Percentiles rank a stretch among this genome's conserved stretches.
Conservation (phyloP, 2,329 filamentous ascomycete species). For the Colletotrichum paranaense region DNA sequence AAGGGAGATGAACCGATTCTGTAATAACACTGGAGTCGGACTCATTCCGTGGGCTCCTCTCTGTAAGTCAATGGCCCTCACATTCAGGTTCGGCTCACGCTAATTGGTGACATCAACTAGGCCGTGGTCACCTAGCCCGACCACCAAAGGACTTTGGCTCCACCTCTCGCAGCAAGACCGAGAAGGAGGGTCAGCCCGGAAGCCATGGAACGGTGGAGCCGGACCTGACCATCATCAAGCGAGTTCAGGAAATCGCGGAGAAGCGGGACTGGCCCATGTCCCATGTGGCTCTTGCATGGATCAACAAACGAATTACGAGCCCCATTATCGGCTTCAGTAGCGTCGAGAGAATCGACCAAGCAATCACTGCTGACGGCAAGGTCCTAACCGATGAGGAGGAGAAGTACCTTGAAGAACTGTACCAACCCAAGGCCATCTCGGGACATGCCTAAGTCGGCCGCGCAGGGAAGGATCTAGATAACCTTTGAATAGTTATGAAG, state of each 20-base stretch:
- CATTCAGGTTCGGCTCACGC: background rate
- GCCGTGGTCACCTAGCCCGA: constrained; percentile 44
- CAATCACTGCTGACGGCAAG: constrained; percentile 58
- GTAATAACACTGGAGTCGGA: constrained; percentile 55
- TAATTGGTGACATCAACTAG: background rate
- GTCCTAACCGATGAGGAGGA: constrained; percentile 68
- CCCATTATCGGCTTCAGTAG: constrained; percentile 73
- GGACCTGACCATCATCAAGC: constrained; percentile 46
- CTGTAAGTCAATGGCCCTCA: background rate
- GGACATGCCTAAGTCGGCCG: constrained; percentile 12
- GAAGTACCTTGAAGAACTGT: constrained; percentile 71
- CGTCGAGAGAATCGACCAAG: constrained; percentile 70
- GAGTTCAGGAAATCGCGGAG: constrained; percentile 64
- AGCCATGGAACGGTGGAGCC: constrained; percentile 46
- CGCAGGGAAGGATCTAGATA: no score
- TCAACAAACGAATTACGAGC: constrained; percentile 61
- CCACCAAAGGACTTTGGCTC: constrained; percentile 38
- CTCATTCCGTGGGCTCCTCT: constrained; percentile 47
- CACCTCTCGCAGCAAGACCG: constrained; percentile 42
- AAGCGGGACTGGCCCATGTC: constrained; percentile 71
- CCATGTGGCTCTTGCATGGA: constrained; percentile 74
- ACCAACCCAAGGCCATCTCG: constrained; percentile 61
- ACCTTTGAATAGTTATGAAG: no score
- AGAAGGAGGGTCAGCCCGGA: constrained; percentile 45
- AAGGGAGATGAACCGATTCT: constrained; percentile 55